phyloP scores from a whole-genome alignment of 768 basidiomycete genomes.

The Boletus huronensis region DNA sequence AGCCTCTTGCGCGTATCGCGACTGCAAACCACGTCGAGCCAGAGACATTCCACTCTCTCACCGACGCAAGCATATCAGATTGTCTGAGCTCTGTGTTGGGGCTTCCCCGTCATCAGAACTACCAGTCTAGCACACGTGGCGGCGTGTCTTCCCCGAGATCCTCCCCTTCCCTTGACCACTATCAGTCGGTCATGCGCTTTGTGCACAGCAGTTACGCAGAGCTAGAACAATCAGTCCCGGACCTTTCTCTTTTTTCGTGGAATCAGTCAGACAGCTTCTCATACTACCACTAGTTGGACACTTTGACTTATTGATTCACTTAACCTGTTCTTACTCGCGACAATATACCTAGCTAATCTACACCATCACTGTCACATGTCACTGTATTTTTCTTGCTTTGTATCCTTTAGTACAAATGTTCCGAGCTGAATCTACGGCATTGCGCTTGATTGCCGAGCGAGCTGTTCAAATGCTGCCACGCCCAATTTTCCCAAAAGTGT shows the following conservation, averaged over 20 bases:
- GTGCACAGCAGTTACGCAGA: not conserved
- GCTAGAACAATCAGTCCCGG: slow-evolving; percentile 8
- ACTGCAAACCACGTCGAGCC: slow-evolving; percentile 1
- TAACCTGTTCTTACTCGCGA: slow-evolving; percentile 4
- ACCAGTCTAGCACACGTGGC: not conserved
- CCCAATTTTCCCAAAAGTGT: slow-evolving; percentile 55
- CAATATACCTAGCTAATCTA: slow-evolving; percentile 18
- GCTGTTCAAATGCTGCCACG: slow-evolving; percentile 48
- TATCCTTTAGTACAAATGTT: slow-evolving; percentile 9
- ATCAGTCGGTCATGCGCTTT: slow-evolving; percentile 15
- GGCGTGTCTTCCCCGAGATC: not conserved
- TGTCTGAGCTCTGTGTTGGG: not conserved
- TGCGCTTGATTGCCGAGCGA: slow-evolving; percentile 13
- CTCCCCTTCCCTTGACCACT: slow-evolving; percentile 1
- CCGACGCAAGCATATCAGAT: not conserved
- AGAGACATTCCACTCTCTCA: not conserved
- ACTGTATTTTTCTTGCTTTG: slow-evolving; percentile 21
- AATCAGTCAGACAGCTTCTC: slow-evolving; percentile 18
- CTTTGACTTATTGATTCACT: slow-evolving; percentile 29
- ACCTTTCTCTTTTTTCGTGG: slow-evolving; percentile 25
- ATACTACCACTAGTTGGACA: slow-evolving; percentile 19
- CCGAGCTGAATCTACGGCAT: slow-evolving; percentile 3
- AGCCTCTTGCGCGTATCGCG: slow-evolving; percentile 3
- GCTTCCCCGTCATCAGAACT: slow-evolving; percentile 3
- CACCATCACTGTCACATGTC: slow-evolving; percentile 4